Base-by-base conservation (phyloP, 2,329 filamentous ascomycete genomes). In the Colletotrichum costaricense region DNA sequence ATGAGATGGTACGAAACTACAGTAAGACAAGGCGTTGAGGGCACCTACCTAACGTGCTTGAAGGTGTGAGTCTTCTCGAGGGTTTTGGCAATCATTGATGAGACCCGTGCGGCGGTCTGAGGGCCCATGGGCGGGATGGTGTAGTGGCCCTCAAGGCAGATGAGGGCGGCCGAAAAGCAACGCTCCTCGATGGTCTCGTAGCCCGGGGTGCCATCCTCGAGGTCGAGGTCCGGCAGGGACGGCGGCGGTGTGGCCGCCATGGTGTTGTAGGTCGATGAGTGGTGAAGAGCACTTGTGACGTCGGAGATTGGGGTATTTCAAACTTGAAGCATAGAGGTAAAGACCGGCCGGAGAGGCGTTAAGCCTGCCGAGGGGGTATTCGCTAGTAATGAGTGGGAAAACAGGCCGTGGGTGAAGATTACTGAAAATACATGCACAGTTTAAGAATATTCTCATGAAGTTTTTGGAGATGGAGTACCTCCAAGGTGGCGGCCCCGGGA, bases 1-100 rank as follows among this genome's bases (percentile, higher is more conserved):
- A 63, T 68, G 28, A 59, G 49, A 68, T 26, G 52, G 64, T 67
- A 33, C 55, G 28, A 33, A n/a, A 63, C 35, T 5, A 30, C 30
- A 49, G 19, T n/a, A 49, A 49, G 12, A n/a, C 35, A n/a, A 1
- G 14, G 14, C 11, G 33, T 60, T 28, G n/a, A 52, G 24, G 16
- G 22, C 12, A 28, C 84, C 76, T 80, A 91, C 89, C 90, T 86
- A 42, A 91, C 89, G 73, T 91, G 89, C 69, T 89, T 87, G 26
- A 89, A 85, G 1, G 87, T 89, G 75, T 92, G 89, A 4, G 90
- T 92, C 82, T 91, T 91, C 76, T 92, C 90, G 52, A 93, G 80
- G 1, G 90, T 92, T 78, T 87, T 89, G 4, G 87, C 85, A 59
- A 93, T 84, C 83, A 92, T 90, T 67, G 86, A 86, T 74, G 84